These are phyloP conservation scores for Streptanthus diversifolius DNA, from an alignment of 345 rosid genomes.

Conservation along the genomic window DNA sequence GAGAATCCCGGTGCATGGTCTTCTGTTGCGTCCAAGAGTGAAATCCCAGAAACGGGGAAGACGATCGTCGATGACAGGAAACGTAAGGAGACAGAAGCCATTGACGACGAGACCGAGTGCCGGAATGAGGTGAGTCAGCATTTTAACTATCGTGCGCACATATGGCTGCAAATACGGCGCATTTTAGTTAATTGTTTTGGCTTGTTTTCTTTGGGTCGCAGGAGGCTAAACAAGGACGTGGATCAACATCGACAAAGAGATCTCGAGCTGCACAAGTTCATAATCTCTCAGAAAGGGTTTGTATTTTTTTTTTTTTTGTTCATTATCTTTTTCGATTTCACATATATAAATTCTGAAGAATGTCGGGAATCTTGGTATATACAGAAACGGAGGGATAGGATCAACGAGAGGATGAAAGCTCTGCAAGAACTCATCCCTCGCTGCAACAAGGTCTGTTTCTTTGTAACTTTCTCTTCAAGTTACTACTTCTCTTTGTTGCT, in stretches of 20 bases:
- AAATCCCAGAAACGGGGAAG: slow-evolving; percentile 33
- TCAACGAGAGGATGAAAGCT: slow-evolving; percentile 77
- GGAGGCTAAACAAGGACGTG: slow-evolving; percentile 50
- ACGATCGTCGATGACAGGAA: slow-evolving; percentile 48
- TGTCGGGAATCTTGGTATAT: slow-evolving; percentile 38
- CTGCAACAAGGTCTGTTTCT: slow-evolving; percentile 32
- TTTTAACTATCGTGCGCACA: slow-evolving; percentile 4
- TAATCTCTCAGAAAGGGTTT: slow-evolving; percentile 92
- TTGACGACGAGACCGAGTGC: slow-evolving; percentile 49
- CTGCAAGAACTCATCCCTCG: slow-evolving; percentile 53
- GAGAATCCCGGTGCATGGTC: slow-evolving; percentile 54
- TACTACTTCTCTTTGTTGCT: background rate
- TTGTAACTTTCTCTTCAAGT: slow-evolving; percentile 9
- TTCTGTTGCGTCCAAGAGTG: slow-evolving; percentile 50
- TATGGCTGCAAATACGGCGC: background rate
- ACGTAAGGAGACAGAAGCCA: slow-evolving; percentile 57
- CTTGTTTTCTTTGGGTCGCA: background rate
- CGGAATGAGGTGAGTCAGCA: slow-evolving; percentile 60
- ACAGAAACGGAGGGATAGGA: slow-evolving; percentile 77
- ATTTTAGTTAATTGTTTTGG: background rate
- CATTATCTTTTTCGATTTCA: slow-evolving; percentile 15
- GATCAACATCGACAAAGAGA: slow-evolving; percentile 68
- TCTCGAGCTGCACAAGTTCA: slow-evolving; percentile 95
- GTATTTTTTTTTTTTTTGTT: background rate
- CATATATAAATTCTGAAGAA: slow-evolving; percentile 25